Evolutionary conservation across 768 basidiomycete species (phyloP).

Genomic region (Leccinum boreale): DNA sequence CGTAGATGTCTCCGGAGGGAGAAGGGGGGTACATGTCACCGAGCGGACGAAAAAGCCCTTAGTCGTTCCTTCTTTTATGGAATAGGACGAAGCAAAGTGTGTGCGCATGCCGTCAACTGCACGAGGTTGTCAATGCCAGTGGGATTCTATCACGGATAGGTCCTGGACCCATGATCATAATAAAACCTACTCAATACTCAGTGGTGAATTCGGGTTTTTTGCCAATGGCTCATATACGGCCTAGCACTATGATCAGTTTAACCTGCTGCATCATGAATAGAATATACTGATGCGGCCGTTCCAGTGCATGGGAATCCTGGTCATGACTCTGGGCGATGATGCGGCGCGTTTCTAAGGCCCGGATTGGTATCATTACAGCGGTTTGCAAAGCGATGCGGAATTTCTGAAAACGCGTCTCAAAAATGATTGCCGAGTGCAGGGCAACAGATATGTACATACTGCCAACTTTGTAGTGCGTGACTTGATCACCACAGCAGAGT

Average conservation of each 20-base stretch:
- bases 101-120: neutral
- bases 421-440: no score
- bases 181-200: neutral
- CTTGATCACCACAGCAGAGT: neutral
- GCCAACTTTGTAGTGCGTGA: no score
- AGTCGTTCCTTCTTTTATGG: no score
- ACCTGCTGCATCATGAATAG: neutral
- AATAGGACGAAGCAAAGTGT: neutral
- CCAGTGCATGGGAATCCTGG: no score
- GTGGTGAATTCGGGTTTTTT: neutral
- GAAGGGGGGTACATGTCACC: conserved; percentile 4
- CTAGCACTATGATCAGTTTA: neutral
- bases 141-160: neutral
- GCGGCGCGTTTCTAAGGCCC: no score
- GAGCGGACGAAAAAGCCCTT: neutral
- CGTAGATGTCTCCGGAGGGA: conserved; percentile 7
- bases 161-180: neutral
- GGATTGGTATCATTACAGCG: no score
- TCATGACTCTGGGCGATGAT: no score
- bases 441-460: no score
- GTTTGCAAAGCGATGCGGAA: neutral
- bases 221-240: neutral
- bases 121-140: conserved; percentile 6
- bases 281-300: neutral
- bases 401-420: no score